These are phyloP conservation scores for Macadamia tetraphylla DNA, from an alignment of 164 flowering plant species.

Conservation along the genomic window DNA sequence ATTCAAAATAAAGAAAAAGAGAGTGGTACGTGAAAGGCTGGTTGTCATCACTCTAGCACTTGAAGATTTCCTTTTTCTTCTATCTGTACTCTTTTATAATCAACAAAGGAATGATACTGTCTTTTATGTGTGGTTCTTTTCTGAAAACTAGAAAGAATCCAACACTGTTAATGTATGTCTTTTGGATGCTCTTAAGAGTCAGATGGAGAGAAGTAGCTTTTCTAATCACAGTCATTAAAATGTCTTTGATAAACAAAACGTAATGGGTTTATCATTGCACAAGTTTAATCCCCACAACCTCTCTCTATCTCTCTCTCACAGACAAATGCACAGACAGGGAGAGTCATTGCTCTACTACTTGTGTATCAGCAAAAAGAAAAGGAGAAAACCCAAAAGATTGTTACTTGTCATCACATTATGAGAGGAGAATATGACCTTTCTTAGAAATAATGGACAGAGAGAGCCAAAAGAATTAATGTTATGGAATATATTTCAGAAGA, in stretches of 20 bases:
- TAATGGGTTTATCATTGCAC: too few relatives aligned
- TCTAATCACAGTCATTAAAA: constrained; percentile 6
- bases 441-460: too few relatives aligned
- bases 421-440: too few relatives aligned
- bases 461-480: constrained; percentile 3
- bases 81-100: not conserved
- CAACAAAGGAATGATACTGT: constrained; percentile 1
- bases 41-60: constrained; percentile 18
- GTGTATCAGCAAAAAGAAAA: too few relatives aligned
- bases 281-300: too few relatives aligned
- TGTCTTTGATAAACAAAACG: too few relatives aligned
- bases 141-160: not conserved
- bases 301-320: too few relatives aligned
- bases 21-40: constrained; percentile 14
- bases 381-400: too few relatives aligned
- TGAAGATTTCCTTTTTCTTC: constrained; percentile 10
- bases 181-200: constrained; percentile 16
- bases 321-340: too few relatives aligned
- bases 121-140: not conserved
- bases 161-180: constrained; percentile 11
- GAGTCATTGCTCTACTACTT: too few relatives aligned
- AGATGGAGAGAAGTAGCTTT: constrained; percentile 20
- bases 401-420: too few relatives aligned
- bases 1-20: constrained; percentile 5
- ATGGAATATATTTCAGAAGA: too few relatives aligned